These are phyloP conservation scores for Toxicodendron radicans DNA, from an alignment of 345 rosid species.

Conservation along the genomic window DNA sequence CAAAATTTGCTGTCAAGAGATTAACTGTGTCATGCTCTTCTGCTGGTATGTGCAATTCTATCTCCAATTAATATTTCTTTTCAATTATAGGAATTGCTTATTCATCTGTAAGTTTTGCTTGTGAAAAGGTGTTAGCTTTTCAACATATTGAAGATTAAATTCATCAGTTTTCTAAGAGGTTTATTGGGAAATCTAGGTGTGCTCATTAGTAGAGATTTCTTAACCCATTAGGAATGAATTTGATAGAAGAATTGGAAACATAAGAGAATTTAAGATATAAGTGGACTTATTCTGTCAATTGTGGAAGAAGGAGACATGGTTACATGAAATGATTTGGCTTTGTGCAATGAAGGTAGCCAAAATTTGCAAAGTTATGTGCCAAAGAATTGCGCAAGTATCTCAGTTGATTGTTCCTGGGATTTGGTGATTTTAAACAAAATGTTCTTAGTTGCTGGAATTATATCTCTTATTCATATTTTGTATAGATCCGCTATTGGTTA, in stretches of 20 bases:
- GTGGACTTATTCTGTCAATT: background rate
- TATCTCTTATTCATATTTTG: conserved; percentile 18
- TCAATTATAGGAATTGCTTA: background rate
- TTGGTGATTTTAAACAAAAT: background rate
- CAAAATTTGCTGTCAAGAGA: conserved; percentile 23
- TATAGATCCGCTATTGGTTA: conserved; percentile 79
- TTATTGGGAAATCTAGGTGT: background rate
- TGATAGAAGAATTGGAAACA: background rate
- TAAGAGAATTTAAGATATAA: background rate
- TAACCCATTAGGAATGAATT: background rate
- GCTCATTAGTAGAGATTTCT: background rate
- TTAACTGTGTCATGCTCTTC: conserved; percentile 50
- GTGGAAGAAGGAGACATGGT: background rate
- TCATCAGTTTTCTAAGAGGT: background rate
- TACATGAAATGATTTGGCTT: background rate
- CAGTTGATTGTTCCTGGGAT: background rate
- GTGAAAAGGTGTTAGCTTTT: background rate
- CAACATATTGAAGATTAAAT: background rate
- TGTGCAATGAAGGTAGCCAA: background rate
- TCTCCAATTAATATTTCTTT: background rate
- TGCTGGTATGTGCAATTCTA: conserved; percentile 21
- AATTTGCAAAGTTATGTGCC: background rate
- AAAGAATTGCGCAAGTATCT: background rate
- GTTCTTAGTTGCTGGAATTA: background rate
- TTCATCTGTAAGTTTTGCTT: background rate